Evolutionary conservation across 1,284 basidiomycete species (phyloP).

Genomic region (Amylostereum areolatum): DNA sequence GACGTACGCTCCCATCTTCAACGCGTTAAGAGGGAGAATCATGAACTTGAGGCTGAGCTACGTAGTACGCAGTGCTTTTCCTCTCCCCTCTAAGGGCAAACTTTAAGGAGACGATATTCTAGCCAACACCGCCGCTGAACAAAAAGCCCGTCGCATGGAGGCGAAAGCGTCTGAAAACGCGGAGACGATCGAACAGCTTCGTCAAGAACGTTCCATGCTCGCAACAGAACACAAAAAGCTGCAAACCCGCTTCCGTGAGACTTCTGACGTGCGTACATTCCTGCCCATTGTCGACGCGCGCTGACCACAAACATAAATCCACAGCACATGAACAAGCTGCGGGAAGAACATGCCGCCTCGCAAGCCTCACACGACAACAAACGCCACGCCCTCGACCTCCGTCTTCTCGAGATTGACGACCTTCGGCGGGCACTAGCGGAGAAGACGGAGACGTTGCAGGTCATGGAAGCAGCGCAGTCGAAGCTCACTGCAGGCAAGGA

Average conservation of each 20-base stretch:
- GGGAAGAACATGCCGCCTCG: slow-evolving; percentile 50
- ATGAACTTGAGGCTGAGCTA: slow-evolving; percentile 62
- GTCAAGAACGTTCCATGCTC: slow-evolving; percentile 66
- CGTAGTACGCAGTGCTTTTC: slow-evolving; percentile 37
- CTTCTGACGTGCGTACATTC: slow-evolving; percentile 49
- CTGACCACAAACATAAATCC: slow-evolving; percentile 3
- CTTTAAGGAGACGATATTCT: not conserved
- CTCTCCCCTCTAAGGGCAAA: not conserved
- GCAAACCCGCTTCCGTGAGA: slow-evolving; percentile 56
- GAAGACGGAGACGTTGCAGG: slow-evolving; percentile 60
- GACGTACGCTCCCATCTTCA: slow-evolving; percentile 65
- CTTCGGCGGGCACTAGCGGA: slow-evolving; percentile 56
- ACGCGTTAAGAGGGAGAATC: slow-evolving; percentile 61
- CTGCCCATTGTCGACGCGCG: not conserved
- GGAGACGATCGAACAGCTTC: slow-evolving; percentile 62
- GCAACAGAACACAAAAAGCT: slow-evolving; percentile 63
- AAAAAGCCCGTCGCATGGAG: slow-evolving; percentile 63
- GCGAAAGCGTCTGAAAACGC: slow-evolving; percentile 58
- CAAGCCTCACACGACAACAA: slow-evolving; percentile 67
- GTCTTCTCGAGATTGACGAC: slow-evolving; percentile 66
- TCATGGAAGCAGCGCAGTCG: slow-evolving; percentile 52
- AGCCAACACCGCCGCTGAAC: slow-evolving; percentile 61
- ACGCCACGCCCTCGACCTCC: slow-evolving; percentile 65
- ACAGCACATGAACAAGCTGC: slow-evolving; percentile 55
- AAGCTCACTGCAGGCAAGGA: slow-evolving; percentile 55